Evolutionary conservation across 768 basidiomycete genomes (phyloP), one percentile per base, ranked within the genome.

Genomic region (Rhodotorula sphaerocarpa): DNA sequence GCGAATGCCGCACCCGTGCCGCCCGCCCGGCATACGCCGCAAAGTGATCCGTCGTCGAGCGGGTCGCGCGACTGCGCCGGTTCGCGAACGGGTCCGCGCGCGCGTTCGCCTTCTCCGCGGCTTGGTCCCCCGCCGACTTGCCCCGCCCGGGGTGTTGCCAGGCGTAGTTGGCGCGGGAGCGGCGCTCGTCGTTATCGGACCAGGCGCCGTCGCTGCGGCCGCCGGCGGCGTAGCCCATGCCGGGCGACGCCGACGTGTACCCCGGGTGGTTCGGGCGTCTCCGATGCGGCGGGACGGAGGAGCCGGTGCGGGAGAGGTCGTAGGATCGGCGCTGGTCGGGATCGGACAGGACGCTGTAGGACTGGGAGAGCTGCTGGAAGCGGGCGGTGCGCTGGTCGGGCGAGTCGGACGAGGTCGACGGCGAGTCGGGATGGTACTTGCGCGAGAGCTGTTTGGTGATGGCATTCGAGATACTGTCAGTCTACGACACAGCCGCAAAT

Each of bases 361-460:
- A 64, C 15, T 61, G 56, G 15, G 62, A 64, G 21, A 67, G 50
- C 51, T 59, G 52, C 27, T 68, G 67, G 53, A 68, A 64, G 25
- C 36, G 31, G 7, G 39, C 31, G 6, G 59, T 64, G 43, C 67
- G 62, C 31, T 61, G 33, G 0, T 64, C 67, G 50, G 56, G 62
- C 23, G 67, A 50, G 15, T 64, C 59, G 27, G 55, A 44, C 5
- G 67, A 68, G 11, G 67, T 58, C 20, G 67, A 67, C 1, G 66
- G 67, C 1, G 63, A 55, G 48, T 68, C 67, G 12, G 67, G 67
- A 53, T 68, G 67, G 59, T 64, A 57, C 33, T 61, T 68, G 16
- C 59, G 31, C 6, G 67, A 68, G 50, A 68, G 62, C 63, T 67
- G 56, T n/a, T n/a, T n/a, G n/a, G n/a, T n/a, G n/a, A n/a, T n/a